A percentile compares a stretch with the other conserved stretches of the same genome.
Conservation (phyloP, 1,139 yeast genomes). For the Nematodospora anomalae region DNA sequence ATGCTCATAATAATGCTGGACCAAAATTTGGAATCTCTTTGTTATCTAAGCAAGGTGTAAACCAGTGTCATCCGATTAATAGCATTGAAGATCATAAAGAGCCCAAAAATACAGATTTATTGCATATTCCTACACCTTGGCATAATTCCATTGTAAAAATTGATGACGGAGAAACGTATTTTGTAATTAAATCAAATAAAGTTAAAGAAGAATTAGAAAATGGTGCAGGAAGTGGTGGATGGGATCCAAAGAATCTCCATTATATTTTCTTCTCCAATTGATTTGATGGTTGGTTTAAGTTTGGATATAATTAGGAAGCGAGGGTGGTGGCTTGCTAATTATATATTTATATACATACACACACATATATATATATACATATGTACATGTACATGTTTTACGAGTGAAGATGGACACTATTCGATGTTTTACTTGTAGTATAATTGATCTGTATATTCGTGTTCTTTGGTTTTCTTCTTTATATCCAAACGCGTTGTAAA, state of each 20-base stretch:
- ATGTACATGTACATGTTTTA: too few relatives aligned
- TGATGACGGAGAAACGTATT: conserved; percentile 25
- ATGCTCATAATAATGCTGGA: conserved; percentile 57
- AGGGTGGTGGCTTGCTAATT: background rate
- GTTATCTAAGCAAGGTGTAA: conserved; percentile 31
- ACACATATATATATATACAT: too few relatives aligned
- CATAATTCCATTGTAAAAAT: conserved; percentile 55
- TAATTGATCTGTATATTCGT: too few relatives aligned
- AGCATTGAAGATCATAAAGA: conserved; percentile 28
- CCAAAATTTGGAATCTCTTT: conserved; percentile 59
- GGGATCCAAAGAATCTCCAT: conserved; percentile 21
- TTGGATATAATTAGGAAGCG: too few relatives aligned
- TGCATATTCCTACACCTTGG: conserved; percentile 70
- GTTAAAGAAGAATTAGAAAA: conserved; percentile 24
- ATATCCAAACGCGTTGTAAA: background rate
- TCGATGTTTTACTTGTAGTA: too few relatives aligned
- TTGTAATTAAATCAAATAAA: conserved; percentile 30
- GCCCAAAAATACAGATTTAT: conserved; percentile 41
- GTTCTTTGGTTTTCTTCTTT: too few relatives aligned
- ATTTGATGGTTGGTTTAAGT: conserved; percentile 1
- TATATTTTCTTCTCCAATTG: conserved; percentile 14
- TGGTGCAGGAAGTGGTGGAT: conserved; percentile 26
- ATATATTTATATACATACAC: too few relatives aligned
- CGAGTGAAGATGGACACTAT: too few relatives aligned
- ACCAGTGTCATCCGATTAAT: conserved; percentile 39